A percentile compares a stretch with the other conserved stretches of the same genome.
Evolutionary conservation across 805 yeast genomes (phyloP).

Genomic region (Starmerella stigmatis): DNA sequence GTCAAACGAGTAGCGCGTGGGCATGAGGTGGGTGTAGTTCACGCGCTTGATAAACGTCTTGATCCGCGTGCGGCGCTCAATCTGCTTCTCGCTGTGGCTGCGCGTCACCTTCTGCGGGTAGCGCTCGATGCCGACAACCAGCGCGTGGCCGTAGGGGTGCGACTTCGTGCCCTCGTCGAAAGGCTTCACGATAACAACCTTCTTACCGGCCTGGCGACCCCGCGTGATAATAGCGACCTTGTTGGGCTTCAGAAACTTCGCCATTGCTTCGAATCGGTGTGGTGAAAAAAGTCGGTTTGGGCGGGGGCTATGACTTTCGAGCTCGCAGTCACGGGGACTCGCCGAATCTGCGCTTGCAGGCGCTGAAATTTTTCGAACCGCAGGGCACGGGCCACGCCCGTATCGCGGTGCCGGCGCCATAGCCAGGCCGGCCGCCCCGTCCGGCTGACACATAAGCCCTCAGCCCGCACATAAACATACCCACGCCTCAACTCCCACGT

Average conservation of each 20-base stretch:
- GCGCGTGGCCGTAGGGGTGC: constrained; percentile 98
- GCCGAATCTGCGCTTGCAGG: neutral
- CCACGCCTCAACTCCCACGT: neutral
- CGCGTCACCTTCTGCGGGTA: constrained; percentile 95
- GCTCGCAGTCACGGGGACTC: constrained; percentile 2
- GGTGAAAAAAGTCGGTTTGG: constrained; percentile 16
- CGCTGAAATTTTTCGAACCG: constrained; percentile 2
- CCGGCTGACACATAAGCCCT: constrained; percentile 7
- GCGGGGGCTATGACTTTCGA: constrained; percentile 5
- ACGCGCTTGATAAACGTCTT: constrained; percentile 98
- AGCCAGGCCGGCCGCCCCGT: neutral
- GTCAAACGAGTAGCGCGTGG: constrained; percentile 98
- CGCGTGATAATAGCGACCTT: constrained; percentile 99
- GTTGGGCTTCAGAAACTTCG: constrained; percentile 99
- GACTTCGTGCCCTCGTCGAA: constrained; percentile 98
- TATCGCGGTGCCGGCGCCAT: neutral
- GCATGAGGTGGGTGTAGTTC: constrained; percentile 99
- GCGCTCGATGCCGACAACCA: constrained; percentile 98
- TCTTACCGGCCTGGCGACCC: constrained; percentile 99
- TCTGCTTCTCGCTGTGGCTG: constrained; percentile 89
- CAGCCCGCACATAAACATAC: too few species aligned
- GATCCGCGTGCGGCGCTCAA: constrained; percentile 93
- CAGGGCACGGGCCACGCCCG: neutral
- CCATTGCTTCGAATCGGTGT: constrained; percentile 43
- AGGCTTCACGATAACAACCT: constrained; percentile 97